Conservation (phyloP, 371 early-diverging fungal species). For the Basidiobolus meristosporus region DNA sequence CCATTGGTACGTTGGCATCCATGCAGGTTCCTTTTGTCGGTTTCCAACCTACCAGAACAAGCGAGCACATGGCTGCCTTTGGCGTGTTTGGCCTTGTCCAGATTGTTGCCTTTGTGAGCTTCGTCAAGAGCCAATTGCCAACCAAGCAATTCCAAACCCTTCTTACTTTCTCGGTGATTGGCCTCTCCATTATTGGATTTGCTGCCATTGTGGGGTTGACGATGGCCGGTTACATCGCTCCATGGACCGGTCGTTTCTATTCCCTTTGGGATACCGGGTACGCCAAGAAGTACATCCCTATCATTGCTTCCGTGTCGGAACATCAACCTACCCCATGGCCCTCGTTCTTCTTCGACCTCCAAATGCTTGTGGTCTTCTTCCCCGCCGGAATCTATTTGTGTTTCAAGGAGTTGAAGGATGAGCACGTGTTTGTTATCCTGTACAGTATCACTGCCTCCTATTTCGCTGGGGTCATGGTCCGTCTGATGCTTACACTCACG, state of each 20-base stretch:
- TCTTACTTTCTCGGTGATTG: slow-evolving; percentile 38
- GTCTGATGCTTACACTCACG: slow-evolving; percentile 92
- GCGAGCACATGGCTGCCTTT: slow-evolving; percentile 97
- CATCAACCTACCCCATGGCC: slow-evolving; percentile 98
- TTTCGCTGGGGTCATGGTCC: slow-evolving; percentile 99
- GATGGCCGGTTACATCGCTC: slow-evolving; percentile 72
- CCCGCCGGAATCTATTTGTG: slow-evolving; percentile 94
- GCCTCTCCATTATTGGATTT: slow-evolving; percentile 29
- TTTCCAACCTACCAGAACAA: slow-evolving; percentile 89
- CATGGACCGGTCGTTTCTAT: slow-evolving; percentile 97
- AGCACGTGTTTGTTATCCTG: slow-evolving; percentile 91
- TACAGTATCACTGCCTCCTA: slow-evolving; percentile 90
- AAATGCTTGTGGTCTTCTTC: slow-evolving; percentile 81
- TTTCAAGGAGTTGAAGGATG: slow-evolving; percentile 78
- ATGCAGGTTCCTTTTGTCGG: slow-evolving; percentile 99
- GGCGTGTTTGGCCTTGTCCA: slow-evolving; percentile 88
- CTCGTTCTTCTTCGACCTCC: slow-evolving; percentile 96
- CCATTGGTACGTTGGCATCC: slow-evolving; percentile 82
- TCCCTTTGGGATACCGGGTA: slow-evolving; percentile 98
- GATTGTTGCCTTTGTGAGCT: slow-evolving; percentile 74
- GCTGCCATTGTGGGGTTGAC: slow-evolving; percentile 31
- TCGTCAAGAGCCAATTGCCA: slow-evolving; percentile 61
- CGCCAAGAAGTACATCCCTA: slow-evolving; percentile 95
- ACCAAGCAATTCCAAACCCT: slow-evolving; percentile 67
- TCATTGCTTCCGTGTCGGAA: slow-evolving; percentile 98